Percentiles rank a stretch among this genome's conserved stretches.
phyloP scores from a whole-genome alignment of 1,284 basidiomycete genomes.

The Leucoagaricus sp. region DNA sequence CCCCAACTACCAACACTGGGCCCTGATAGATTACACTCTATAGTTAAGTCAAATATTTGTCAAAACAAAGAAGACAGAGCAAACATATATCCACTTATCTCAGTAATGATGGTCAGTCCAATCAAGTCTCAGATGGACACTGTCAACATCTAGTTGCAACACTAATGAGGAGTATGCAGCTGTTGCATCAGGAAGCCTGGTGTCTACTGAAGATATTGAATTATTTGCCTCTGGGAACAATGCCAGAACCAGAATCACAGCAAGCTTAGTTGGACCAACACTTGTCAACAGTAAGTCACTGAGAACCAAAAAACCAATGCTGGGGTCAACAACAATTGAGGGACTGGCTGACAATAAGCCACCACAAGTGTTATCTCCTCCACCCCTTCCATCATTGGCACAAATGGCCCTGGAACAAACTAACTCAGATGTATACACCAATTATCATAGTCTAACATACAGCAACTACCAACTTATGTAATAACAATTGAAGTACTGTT shows the following conservation, averaged over 20 bases:
- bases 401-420: slow-evolving; percentile 73
- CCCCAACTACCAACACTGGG: slow-evolving; percentile 65
- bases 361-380: slow-evolving; percentile 71
- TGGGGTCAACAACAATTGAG: neutral
- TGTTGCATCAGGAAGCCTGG: slow-evolving; percentile 8
- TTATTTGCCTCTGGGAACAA: neutral
- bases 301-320: slow-evolving; percentile 10
- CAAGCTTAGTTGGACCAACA: neutral
- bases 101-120: slow-evolving; percentile 3
- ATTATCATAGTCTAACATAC: slow-evolving; percentile 78
- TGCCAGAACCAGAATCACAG: neutral
- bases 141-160: slow-evolving; percentile 9
- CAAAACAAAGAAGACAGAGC: slow-evolving; percentile 21
- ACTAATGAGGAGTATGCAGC: slow-evolving; percentile 7
- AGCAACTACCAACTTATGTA: slow-evolving; percentile 78
- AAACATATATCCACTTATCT: slow-evolving; percentile 8
- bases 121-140: slow-evolving; percentile 5
- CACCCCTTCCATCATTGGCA: slow-evolving; percentile 68
- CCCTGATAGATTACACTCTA: slow-evolving; percentile 70
- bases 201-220: slow-evolving; percentile 12
- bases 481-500: slow-evolving; percentile 53
- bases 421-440: slow-evolving; percentile 59
- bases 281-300: neutral
- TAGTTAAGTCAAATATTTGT: slow-evolving; percentile 34
- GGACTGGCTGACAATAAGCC: slow-evolving; percentile 54